Percentiles rank a stretch among this genome's conserved stretches.
Evolutionary conservation across 1,139 yeast species (phyloP).

Genomic region (Kluyveromyces sp.): DNA sequence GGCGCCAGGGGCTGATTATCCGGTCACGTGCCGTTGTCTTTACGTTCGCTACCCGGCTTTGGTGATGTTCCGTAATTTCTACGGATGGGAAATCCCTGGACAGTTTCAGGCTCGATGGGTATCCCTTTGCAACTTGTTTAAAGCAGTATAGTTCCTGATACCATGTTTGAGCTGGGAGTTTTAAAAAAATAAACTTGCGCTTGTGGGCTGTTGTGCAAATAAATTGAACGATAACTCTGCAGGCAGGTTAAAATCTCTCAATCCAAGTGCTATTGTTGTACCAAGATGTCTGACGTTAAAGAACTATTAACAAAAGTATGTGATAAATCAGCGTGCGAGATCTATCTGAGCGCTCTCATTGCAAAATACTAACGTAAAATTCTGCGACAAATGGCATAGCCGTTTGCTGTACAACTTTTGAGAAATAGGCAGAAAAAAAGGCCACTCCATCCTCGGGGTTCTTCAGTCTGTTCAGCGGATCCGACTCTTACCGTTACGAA

Average conservation of each 20-base stretch:
- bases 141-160: no score
- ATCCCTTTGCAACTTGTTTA: no score
- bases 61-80: background rate
- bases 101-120: background rate
- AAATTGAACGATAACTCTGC: background rate
- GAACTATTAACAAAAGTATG: conserved; percentile 14
- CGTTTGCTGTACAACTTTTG: no score
- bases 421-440: conserved; percentile 52
- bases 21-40: background rate
- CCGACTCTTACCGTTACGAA: conserved; percentile 61
- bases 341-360: no score
- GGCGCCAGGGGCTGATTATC: no score
- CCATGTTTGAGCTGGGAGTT: no score
- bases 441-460: conserved; percentile 70
- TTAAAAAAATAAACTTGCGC: no score
- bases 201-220: background rate
- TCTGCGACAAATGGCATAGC: no score
- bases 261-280: background rate
- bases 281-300: conserved; percentile 25
- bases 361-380: no score
- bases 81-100: no score
- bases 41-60: background rate
- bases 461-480: conserved; percentile 63
- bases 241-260: background rate
- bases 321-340: no score